Conservation (phyloP, 192 early-diverging fungal species). For the Rhizoclosmatium sp. region DNA sequence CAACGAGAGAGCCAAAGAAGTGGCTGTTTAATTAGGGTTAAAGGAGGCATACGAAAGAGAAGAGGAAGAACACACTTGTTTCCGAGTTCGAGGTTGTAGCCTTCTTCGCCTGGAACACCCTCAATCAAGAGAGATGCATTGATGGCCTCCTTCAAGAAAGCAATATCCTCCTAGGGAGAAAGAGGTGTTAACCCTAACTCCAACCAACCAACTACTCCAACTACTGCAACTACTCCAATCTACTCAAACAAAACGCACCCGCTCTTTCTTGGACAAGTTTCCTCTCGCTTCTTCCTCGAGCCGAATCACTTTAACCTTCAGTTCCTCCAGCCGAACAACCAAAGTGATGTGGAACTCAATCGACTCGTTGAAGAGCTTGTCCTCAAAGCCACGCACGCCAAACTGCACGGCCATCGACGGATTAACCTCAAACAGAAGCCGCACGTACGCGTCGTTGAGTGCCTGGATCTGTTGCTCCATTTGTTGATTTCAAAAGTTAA, state of each 20-base stretch:
- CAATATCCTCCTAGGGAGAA: conserved; percentile 2
- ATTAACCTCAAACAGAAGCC: neutral
- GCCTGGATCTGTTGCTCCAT: neutral
- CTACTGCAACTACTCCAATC: neutral
- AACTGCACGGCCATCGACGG: neutral
- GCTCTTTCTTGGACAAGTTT: neutral
- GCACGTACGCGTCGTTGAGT: neutral
- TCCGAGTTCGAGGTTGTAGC: conserved; percentile 3
- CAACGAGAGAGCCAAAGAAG: neutral
- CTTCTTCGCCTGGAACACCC: neutral
- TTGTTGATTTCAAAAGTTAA: neutral
- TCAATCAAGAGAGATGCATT: neutral
- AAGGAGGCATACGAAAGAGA: neutral
- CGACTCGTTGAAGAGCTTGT: neutral
- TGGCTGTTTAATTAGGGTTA: conserved; percentile 3
- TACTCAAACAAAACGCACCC: neutral
- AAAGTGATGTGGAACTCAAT: neutral
- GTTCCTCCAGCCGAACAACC: neutral
- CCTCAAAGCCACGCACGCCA: neutral
- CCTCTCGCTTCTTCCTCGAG: neutral
- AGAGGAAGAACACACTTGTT: conserved; percentile 14
- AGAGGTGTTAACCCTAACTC: neutral
- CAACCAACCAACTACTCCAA: neutral
- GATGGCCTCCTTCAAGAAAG: neutral
- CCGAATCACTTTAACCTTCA: neutral